Base-by-base conservation (phyloP, 257 asterid genomes). In the Solanum ahanhuiri region DNA sequence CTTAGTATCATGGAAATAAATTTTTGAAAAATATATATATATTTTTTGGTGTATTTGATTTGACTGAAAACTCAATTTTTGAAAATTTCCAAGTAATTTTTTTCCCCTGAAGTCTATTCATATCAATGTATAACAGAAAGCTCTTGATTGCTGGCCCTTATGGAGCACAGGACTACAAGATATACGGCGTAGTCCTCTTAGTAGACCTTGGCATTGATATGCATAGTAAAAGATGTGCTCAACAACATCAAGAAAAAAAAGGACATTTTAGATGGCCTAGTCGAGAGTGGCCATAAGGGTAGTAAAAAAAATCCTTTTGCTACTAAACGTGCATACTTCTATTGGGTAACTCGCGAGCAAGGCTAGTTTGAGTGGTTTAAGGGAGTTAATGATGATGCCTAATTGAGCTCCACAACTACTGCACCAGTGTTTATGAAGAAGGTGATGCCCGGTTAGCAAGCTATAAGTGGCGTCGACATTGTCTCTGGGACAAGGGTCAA, bases 311-410 rank as follows among this genome's bases (percentile, higher is more conserved):
- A 2, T 35, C 66, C 76, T 31, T 88, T 88, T 60, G 85, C 87
- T 22, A 90, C 96, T 0, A 88, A 84, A 14, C 85, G 90, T 57
- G 98, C 96, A 1, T 93, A 94, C 89, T 94, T 94, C 92, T 94
- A 94, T 22, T 94, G 95, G 98, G 96, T 93, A 22, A 94, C 98
- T 0, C 86, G 95, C 28, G 96, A 93, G 66, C 95, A 92, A 37
- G 98, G 98, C 0, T 93, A 96, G 0, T 94, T 94, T 63, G 98
- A 92, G 22, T 94, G 96, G 98, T 93, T 93, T 20, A 93, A 90
- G 79, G 92, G 96, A 0, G 96, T 93, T 51, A 91, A 92, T 96
- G 90, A 94, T 34, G 98, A 94, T 73, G 91, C 3, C 89, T 92
- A 30, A 94, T 94, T 17, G 96, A 94, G 72, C 88, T 94, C 88